A percentile compares a stretch with the other conserved stretches of the same genome.
These are phyloP conservation scores for Aureobasidium sp. DNA, from an alignment of 2,329 filamentous ascomycete genomes.

Conservation along the genomic window DNA sequence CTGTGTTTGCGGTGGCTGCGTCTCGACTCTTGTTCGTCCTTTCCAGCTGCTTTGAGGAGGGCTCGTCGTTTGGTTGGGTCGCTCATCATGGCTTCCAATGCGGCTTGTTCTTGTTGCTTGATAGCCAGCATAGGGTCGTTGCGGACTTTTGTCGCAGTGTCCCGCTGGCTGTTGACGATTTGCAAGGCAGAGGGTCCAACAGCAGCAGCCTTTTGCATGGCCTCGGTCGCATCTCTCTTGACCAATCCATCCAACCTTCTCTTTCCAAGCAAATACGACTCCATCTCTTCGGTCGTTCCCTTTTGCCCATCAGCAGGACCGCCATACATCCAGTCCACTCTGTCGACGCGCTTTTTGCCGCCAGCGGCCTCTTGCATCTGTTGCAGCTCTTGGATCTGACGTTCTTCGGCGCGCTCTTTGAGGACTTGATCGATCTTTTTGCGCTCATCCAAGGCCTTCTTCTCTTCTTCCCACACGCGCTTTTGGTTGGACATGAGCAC, in stretches of 20 bases:
- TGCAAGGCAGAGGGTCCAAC: conserved; percentile 51
- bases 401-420: conserved; percentile 90
- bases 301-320: conserved; percentile 70
- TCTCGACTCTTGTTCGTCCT: conserved; percentile 25
- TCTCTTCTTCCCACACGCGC: conserved; percentile 84
- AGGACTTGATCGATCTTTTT: conserved; percentile 87
- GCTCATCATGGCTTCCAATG: conserved; percentile 61
- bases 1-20: conserved; percentile 26
- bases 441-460: conserved; percentile 87
- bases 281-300: conserved; percentile 81
- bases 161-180: conserved; percentile 65
- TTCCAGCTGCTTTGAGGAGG: conserved; percentile 48
- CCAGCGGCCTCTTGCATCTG: conserved; percentile 82
- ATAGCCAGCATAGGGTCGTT: conserved; percentile 90
- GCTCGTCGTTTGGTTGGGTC: conserved; percentile 62
- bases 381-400: conserved; percentile 85
- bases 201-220: conserved; percentile 45
- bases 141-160: conserved; percentile 78
- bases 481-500: conserved; percentile 83
- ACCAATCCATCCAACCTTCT: conserved; percentile 81
- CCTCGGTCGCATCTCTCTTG: conserved; percentile 73
- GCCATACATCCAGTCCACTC: conserved; percentile 98
- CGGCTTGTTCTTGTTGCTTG: conserved; percentile 68
- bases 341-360: conserved; percentile 68
- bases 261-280: conserved; percentile 89